Conservation (phyloP, 345 rosid genomes). For the Murraya paniculata region DNA sequence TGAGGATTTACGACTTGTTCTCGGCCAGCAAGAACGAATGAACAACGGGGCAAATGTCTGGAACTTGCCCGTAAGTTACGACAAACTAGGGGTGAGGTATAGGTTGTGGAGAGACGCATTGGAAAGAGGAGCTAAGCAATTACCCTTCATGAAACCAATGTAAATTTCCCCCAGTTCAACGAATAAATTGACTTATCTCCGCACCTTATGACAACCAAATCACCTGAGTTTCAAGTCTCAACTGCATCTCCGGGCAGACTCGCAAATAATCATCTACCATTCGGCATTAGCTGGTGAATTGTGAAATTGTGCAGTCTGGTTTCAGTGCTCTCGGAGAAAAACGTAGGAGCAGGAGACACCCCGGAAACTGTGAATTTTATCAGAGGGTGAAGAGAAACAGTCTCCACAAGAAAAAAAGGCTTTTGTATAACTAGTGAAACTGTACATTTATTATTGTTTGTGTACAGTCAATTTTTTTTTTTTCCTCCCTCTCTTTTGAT, state of each 20-base stretch:
- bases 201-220: not conserved
- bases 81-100: conserved; percentile 93
- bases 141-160: conserved; percentile 54
- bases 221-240: not conserved
- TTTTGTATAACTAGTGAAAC: conserved; percentile 27
- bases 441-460: conserved; percentile 32
- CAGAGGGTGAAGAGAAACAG: conserved; percentile 13
- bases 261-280: conserved; percentile 1
- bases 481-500: not conserved
- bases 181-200: conserved; percentile 14
- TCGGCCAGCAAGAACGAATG: conserved; percentile 98
- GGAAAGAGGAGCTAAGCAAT: conserved; percentile 59
- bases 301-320: not conserved
- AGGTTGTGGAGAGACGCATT: conserved; percentile 82
- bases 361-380: conserved; percentile 24
- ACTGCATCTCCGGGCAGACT: not conserved
- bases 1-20: conserved; percentile 80
- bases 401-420: not conserved
- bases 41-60: conserved; percentile 80
- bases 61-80: conserved; percentile 89
- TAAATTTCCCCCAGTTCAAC: conserved; percentile 1
- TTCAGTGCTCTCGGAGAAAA: conserved; percentile 2
- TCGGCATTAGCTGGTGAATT: not conserved
- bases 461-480: conserved; percentile 36
- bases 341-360: not conserved